Percentiles rank a stretch among this genome's conserved stretches.
Evolutionary conservation across 768 basidiomycete species (phyloP).

Genomic region (Gelatoporia subvermispora): DNA sequence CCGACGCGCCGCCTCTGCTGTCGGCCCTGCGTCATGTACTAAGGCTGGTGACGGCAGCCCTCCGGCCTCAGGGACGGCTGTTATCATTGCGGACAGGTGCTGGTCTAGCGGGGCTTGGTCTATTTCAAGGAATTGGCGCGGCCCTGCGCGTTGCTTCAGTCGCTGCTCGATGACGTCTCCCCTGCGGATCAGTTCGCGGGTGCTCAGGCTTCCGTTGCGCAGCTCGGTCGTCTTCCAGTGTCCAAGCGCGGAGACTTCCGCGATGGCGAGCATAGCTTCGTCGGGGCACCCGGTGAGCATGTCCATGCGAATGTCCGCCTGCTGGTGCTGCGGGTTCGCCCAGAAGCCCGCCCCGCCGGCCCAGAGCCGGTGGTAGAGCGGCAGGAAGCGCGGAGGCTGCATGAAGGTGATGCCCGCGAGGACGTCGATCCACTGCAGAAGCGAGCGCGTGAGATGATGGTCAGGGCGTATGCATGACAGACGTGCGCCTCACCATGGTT

Average conservation of each 20-base stretch:
- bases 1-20: constrained; percentile 41
- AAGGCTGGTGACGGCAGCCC: constrained; percentile 9
- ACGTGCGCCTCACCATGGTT: constrained; percentile 54
- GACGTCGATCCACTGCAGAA: constrained; percentile 69
- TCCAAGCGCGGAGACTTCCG: constrained; percentile 66
- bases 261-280: constrained; percentile 70
- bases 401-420: constrained; percentile 60
- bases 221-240: constrained; percentile 70
- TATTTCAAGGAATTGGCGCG: constrained; percentile 8
- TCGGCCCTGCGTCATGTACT: background rate
- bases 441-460: constrained; percentile 5
- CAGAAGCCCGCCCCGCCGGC: constrained; percentile 43
- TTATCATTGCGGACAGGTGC: constrained; percentile 4
- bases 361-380: constrained; percentile 64
- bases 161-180: constrained; percentile 68
- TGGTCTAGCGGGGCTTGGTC: constrained; percentile 8
- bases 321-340: constrained; percentile 29
- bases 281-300: constrained; percentile 73
- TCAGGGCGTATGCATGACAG: background rate
- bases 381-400: constrained; percentile 60
- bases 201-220: constrained; percentile 62
- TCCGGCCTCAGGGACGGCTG: constrained; percentile 9
- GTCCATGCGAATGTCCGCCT: constrained; percentile 57
- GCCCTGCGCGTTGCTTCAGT: constrained; percentile 39
- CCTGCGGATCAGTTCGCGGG: constrained; percentile 69